These are phyloP conservation scores for Afroboletus lepidellus DNA, from an alignment of 1,284 basidiomycete species.

Conservation along the genomic window DNA sequence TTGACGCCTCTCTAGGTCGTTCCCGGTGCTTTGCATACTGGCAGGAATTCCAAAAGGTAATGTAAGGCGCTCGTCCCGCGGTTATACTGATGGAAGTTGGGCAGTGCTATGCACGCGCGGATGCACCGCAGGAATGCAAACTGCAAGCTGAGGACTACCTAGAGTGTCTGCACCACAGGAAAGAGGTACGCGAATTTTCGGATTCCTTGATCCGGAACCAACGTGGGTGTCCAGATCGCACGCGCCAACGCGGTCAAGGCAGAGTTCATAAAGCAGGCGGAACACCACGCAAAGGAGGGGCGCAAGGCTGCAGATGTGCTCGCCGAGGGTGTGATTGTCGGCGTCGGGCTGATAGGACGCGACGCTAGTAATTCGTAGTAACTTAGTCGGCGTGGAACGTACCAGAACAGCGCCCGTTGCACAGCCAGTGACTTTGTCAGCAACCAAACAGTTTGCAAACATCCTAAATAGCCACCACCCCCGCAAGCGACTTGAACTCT, in stretches of 20 bases:
- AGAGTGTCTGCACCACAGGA: constrained; percentile 89
- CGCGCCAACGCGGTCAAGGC: constrained; percentile 72
- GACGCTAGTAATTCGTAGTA: constrained; percentile 17
- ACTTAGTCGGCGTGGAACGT: constrained; percentile 3
- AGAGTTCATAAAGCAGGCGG: constrained; percentile 70
- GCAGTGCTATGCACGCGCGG: constrained; percentile 87
- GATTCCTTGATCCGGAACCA: constrained; percentile 7
- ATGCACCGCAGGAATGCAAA: constrained; percentile 73
- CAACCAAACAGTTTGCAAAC: constrained; percentile 45
- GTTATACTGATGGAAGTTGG: constrained; percentile 1
- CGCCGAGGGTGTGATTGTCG: constrained; percentile 71
- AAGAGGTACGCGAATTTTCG: constrained; percentile 64
- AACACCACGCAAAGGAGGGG: constrained; percentile 65
- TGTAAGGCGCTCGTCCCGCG: constrained; percentile 7
- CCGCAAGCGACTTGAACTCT: constrained; percentile 35
- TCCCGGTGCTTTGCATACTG: constrained; percentile 91
- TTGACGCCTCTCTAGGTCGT: constrained; percentile 55
- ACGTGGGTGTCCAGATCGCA: constrained; percentile 52
- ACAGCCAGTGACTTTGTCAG: constrained; percentile 30
- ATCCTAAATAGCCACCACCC: constrained; percentile 45
- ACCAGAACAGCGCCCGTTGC: constrained; percentile 5
- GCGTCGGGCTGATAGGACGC: constrained; percentile 70
- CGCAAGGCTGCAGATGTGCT: constrained; percentile 72
- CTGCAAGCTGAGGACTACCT: constrained; percentile 85
- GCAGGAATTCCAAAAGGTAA: constrained; percentile 86